Evolutionary conservation across 495 filamentous ascomycete genomes (phyloP), one percentile per base, ranked within the genome.

Genomic region (Penicillium odoratum): DNA sequence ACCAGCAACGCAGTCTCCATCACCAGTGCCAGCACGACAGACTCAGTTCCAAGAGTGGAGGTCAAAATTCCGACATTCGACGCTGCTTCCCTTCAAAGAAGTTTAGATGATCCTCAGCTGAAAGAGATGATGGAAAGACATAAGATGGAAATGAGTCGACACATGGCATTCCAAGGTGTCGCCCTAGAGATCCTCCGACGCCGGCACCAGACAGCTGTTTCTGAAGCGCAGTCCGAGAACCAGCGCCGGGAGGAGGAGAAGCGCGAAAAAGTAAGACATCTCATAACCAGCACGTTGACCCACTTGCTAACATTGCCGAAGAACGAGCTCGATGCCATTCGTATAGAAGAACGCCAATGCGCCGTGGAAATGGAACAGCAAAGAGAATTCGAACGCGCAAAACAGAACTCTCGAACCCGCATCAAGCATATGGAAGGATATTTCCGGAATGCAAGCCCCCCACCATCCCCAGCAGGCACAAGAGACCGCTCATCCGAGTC

Each of bases 381-480:
- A 9, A 79, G 70, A 15, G 75, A 79, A 10, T 86, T 91, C 48
- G 83, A 90, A 21, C 68, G 67, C 11, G 74, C 76, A 9, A 80
- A 80, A 55, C 72, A 76, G 50, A 86, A 84, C 58, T 84, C 89
- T 5, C 72, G 79, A n/a, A 85, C 88, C 16, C 85, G 87, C 42
- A 81, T 92, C 34, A 84, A 84, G 63, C 82, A 92, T 56, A 91
- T 92, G 89, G 88, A 91, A 67, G 86, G 85, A 3, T 92, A 90
- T 64, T 88, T 88, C 69, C 79, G 81, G 57, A 86, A 82, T 48
- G 74, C 80, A 3, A 81, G 78, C 48, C 76, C 77, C 5, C 70
- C 71, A 25, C 63, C 64, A 16, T 73, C 70, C 5, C 69, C 73
- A 21, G 56, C 59, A 7, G 34, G n/a, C 15, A 49, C 55, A 11